These are phyloP conservation scores for Neurospora africana DNA, from an alignment of 495 filamentous ascomycete species.

Conservation along the genomic window DNA sequence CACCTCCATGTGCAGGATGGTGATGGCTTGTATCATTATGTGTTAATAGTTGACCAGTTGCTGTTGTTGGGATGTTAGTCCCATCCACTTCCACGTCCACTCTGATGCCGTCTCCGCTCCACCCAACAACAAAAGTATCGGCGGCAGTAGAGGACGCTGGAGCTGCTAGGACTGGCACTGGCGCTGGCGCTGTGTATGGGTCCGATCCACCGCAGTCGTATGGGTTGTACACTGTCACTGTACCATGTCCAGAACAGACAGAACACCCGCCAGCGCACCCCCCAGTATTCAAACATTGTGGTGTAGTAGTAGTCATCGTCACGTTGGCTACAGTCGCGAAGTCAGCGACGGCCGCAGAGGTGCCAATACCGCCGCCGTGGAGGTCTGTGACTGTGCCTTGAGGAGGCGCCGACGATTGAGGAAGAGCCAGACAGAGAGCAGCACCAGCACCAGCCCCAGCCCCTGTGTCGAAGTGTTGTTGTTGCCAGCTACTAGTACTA, in stretches of 20 bases:
- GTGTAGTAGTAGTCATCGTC: not conserved
- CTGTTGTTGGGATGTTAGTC: not conserved
- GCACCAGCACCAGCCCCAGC: too few species aligned
- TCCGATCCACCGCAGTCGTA: not conserved
- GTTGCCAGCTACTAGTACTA: too few species aligned
- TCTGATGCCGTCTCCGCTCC: not conserved
- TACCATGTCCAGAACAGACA: not conserved
- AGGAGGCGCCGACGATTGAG: too few species aligned
- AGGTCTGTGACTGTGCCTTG: not conserved
- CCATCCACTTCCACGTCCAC: not conserved
- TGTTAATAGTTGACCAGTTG: not conserved
- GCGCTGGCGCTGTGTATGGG: not conserved
- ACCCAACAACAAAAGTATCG: not conserved
- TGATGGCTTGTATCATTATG: not conserved
- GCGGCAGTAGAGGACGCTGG: not conserved
- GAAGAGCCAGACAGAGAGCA: too few species aligned
- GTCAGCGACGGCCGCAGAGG: not conserved
- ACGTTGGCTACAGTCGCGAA: not conserved
- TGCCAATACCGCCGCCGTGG: not conserved
- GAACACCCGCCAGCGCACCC: not conserved
- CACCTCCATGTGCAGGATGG: not conserved
- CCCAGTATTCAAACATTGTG: not conserved
- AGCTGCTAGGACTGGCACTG: not conserved
- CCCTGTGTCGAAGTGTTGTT: too few species aligned
- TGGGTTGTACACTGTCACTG: not conserved